Conservation (phyloP, 805 yeast species). For the Ogataea chonburiensis region DNA sequence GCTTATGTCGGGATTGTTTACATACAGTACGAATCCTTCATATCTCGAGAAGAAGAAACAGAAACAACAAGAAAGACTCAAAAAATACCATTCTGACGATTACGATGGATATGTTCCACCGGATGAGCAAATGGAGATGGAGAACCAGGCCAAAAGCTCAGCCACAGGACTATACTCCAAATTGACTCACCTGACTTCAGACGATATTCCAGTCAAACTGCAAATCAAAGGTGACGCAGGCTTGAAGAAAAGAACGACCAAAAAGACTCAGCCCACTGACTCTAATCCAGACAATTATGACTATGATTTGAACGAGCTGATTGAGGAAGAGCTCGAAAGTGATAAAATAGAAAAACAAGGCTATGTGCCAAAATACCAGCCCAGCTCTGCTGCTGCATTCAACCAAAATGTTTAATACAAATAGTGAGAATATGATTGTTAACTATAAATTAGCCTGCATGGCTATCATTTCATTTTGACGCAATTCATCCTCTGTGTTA, state of each 20-base stretch:
- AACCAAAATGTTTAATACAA: conserved; percentile 2
- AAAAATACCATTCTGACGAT: conserved; percentile 1
- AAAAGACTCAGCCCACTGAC: conserved; percentile 8
- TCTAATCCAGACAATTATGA: conserved; percentile 46
- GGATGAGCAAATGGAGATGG: conserved; percentile 26
- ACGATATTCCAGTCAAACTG: conserved; percentile 32
- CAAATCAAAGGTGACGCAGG: conserved; percentile 21
- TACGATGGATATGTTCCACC: conserved; percentile 32
- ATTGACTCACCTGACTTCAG: conserved; percentile 26
- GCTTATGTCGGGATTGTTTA: conserved; percentile 28
- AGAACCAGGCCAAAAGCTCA: conserved; percentile 14
- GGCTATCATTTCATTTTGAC: conserved; percentile 23
- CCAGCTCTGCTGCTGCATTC: conserved; percentile 1
- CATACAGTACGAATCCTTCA: conserved; percentile 29
- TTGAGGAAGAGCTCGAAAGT: conserved; percentile 34
- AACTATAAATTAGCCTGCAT: conserved; percentile 21
- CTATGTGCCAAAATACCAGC: not conserved
- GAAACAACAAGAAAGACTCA: conserved; percentile 4
- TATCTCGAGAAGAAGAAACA: conserved; percentile 20
- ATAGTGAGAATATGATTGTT: no score
- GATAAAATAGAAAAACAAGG: conserved; percentile 21
- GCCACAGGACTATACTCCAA: conserved; percentile 27
- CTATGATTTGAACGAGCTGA: conserved; percentile 47
- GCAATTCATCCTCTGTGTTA: conserved; percentile 17
- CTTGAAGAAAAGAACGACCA: conserved; percentile 21